Evolutionary conservation across 179 eudicot species (phyloP), one percentile per base, ranked within the genome.

Genomic region (Heliamphora pulchella): DNA sequence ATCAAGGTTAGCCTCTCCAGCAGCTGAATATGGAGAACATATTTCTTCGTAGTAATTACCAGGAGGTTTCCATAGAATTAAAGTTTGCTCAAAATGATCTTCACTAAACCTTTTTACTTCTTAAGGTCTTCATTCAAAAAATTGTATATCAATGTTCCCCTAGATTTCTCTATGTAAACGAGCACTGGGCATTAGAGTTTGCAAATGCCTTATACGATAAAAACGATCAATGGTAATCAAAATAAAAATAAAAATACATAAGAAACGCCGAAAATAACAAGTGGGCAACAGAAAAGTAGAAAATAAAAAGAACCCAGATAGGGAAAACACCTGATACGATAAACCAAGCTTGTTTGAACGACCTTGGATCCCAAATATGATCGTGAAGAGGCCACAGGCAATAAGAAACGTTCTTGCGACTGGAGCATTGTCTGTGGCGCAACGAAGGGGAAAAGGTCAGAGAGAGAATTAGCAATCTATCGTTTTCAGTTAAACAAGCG

Each of bases 311-410:
- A 41, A 68, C 4, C 75, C 66, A 22, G 63, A 58, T 3, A 47
- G 65, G 77, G 17, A 22, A 61, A 59, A 13, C 58, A 93, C 99
- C 97, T 93, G 92, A 84, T 86, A 92, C 10, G 99, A 90, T 41
- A 93, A 86, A 2, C 88, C 92, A 78, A 92, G 94, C 84, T 90
- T 92, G 80, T 80, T 83, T 10, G 95, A 85, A 76, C 92, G 97
- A 59, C 90, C 91, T 87, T 84, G 89, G 84, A 93, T 83, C 84
- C 99, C 98, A 79, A 96, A 93, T 74, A 96, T 51, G 79, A 94
- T 81, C 11, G 96, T 91, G 83, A 96, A 92, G 57, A 96, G 75
- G 80, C 87, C 92, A 86, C 88, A 91, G 0, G 89, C 92, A 58
- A 92, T 85, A 13, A 95, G 86, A 51, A 93, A 57, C 4, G 91